Evolutionary conservation across 2,329 filamentous ascomycete genomes (phyloP).

Genomic region (Ilyonectria robusta): DNA sequence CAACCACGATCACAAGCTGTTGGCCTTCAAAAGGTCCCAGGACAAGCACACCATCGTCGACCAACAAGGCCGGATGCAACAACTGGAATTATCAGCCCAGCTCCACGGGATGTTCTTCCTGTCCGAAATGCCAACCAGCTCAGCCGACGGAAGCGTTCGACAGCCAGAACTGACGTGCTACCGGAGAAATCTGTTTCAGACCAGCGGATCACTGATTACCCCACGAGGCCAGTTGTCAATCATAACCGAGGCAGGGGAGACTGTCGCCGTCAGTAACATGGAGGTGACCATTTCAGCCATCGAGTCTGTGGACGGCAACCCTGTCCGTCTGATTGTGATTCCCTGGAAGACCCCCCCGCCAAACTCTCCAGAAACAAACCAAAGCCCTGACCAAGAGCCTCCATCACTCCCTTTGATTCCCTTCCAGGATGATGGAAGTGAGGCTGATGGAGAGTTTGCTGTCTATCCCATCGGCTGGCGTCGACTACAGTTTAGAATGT

Average conservation of each 20-base stretch:
- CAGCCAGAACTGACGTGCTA: slow-evolving; percentile 95
- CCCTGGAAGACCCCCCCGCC: slow-evolving; percentile 97
- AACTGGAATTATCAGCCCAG: slow-evolving; percentile 78
- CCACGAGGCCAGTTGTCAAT: slow-evolving; percentile 85
- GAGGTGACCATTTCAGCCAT: slow-evolving; percentile 93
- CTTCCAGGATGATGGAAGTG: slow-evolving; percentile 72
- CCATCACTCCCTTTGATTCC: slow-evolving; percentile 82
- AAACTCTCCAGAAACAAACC: slow-evolving; percentile 76
- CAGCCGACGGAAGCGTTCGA: slow-evolving; percentile 68
- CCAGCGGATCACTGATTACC: slow-evolving; percentile 88
- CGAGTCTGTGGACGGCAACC: slow-evolving; percentile 93
- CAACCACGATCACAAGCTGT: slow-evolving; percentile 73
- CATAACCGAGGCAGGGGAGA: slow-evolving; percentile 86
- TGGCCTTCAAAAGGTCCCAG: slow-evolving; percentile 70
- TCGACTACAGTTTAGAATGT: slow-evolving; percentile 90
- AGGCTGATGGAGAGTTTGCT: slow-evolving; percentile 83
- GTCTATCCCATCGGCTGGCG: slow-evolving; percentile 97
- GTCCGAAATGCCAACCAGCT: slow-evolving; percentile 80
- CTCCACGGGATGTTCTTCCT: slow-evolving; percentile 92
- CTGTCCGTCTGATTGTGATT: slow-evolving; percentile 94
- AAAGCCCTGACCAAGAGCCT: slow-evolving; percentile 85
- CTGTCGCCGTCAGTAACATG: slow-evolving; percentile 84
- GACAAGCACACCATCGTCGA: slow-evolving; percentile 74
- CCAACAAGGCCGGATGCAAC: slow-evolving; percentile 71
- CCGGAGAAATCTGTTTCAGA: slow-evolving; percentile 94